Evolutionary conservation across 345 rosid genomes (phyloP).

Genomic region (Cardamine occulta): DNA sequence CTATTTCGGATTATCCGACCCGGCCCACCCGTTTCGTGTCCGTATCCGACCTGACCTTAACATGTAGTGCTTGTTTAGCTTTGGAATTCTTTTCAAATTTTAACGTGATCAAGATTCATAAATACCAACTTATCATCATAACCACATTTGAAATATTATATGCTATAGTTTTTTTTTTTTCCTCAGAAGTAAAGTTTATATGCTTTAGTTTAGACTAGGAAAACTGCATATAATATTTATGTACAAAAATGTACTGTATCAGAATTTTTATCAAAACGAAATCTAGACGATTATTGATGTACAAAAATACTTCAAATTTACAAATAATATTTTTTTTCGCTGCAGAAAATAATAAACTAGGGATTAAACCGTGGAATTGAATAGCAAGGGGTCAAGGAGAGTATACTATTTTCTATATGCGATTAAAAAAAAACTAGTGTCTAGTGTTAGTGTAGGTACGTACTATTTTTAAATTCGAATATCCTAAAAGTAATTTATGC

Average conservation of each 20-base stretch:
- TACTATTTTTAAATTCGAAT: background rate
- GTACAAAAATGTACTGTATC: background rate
- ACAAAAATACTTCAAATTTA: too few species aligned
- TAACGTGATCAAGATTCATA: background rate
- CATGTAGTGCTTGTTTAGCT: background rate
- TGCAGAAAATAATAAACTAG: background rate
- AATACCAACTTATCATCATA: too few species aligned
- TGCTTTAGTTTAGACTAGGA: background rate
- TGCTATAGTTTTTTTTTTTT: too few species aligned
- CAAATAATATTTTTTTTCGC: background rate
- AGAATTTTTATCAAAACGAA: background rate
- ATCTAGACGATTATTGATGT: background rate
- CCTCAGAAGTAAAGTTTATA: too few species aligned
- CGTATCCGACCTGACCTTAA: background rate
- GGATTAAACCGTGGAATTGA: background rate
- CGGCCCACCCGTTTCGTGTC: slow-evolving; percentile 1
- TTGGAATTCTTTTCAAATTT: background rate
- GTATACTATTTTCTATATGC: background rate
- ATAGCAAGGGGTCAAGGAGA: background rate
- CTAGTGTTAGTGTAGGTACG: background rate
- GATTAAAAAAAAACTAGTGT: background rate
- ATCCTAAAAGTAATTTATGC: background rate
- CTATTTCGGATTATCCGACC: slow-evolving; percentile 9
- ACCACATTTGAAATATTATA: background rate
- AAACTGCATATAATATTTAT: background rate